These are phyloP conservation scores for Chlorencoelia australis DNA, from an alignment of 2,329 filamentous ascomycete genomes.

Conservation along the genomic window DNA sequence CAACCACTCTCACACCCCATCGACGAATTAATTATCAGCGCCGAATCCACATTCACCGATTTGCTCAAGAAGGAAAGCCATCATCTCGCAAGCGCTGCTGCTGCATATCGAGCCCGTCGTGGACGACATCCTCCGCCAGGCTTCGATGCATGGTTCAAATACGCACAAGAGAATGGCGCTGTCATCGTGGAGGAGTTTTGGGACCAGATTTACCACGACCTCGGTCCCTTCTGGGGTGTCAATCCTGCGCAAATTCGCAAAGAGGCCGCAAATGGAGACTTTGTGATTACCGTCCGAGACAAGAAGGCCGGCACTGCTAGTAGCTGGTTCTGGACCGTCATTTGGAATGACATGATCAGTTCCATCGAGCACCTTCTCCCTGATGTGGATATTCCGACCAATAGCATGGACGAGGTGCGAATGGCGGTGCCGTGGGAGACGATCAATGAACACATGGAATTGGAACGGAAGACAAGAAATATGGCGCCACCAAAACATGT, in stretches of 20 bases:
- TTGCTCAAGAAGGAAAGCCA: constrained; percentile 33
- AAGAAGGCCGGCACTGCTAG: constrained; percentile 37
- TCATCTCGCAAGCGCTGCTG: constrained; percentile 36
- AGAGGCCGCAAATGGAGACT: constrained; percentile 46
- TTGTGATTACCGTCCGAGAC: constrained; percentile 49
- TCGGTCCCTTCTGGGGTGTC: constrained; percentile 36
- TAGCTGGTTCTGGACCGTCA: constrained; percentile 34
- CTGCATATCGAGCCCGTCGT: constrained; percentile 43
- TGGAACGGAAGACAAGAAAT: constrained; percentile 35
- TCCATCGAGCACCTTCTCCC: constrained; percentile 43
- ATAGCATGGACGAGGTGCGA: constrained; percentile 54
- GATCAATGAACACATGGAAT: constrained; percentile 39
- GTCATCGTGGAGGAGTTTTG: constrained; percentile 52
- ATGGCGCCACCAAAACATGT: constrained; percentile 46
- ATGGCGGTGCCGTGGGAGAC: constrained; percentile 48
- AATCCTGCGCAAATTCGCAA: constrained; percentile 37
- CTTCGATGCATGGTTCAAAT: constrained; percentile 49
- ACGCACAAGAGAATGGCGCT: constrained; percentile 39
- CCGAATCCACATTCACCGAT: constrained; percentile 30
- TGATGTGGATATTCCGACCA: constrained; percentile 57
- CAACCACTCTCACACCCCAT: constrained; percentile 40
- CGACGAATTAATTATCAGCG: constrained; percentile 34
- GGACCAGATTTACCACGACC: constrained; percentile 43
- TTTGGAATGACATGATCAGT: constrained; percentile 28
- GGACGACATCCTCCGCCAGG: constrained; percentile 53